Evolutionary conservation across 768 basidiomycete genomes (phyloP), one percentile per base, ranked within the genome.

Genomic region (Sarcomyxa edulis): DNA sequence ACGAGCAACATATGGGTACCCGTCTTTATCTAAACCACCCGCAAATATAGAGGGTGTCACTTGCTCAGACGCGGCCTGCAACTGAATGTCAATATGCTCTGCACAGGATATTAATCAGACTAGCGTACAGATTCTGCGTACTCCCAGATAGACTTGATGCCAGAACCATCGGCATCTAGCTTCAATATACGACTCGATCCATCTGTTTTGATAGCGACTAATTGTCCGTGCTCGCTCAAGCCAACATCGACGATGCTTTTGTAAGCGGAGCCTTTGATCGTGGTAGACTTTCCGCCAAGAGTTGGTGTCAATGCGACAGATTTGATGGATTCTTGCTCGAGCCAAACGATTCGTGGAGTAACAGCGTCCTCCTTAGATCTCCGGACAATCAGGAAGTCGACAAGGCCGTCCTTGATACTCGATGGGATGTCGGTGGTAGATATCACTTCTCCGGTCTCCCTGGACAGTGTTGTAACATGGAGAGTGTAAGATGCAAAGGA

Each of bases 381-480:
- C n/a, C 36, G 29, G 38, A 66, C 45, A 40, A 58, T 36, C 12
- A 61, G 46, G 26, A 64, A 48, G 28, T 66, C 61, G 14, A 51
- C 42, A 6, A 57, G 47, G 0, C 65, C 61, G 32, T 64, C 50
- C 25, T 48, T 38, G 36, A 72, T 59, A 39, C 50, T 63, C 3
- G 83, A 83, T 10, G 79, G 73, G 23, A 91, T 59, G 40, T 74
- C 64, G 1, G 61, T 64, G 16, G 59, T 68, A 9, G 66, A 51
- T 38, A 82, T 48, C 15, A 80, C 45, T 26, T 69, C 60, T 4
- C 83, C 85, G 4, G 71, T 76, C 3, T 55, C 37, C 0, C 78
- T 51, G 34, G 76, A 68, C 6, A 94, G 61, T 1, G 79, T 65
- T 15, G 78, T 74, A 45, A 86, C 65, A 40, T 85, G 79, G 1